These are phyloP conservation scores for Rhodomyrtus psidioides DNA, from an alignment of 441 rosid genomes.

Conservation along the genomic window DNA sequence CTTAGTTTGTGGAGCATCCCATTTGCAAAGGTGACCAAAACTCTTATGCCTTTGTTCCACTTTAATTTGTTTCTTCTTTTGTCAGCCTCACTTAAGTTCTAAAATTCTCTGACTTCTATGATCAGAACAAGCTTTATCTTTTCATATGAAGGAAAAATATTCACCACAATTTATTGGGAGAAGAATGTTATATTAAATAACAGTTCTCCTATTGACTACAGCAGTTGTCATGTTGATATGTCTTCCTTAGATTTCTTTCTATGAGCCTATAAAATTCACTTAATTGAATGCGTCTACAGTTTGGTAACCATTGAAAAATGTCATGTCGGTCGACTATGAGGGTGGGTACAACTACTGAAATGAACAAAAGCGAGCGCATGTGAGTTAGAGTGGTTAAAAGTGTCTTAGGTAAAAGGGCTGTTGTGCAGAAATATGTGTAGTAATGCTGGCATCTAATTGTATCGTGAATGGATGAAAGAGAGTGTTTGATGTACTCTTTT, in stretches of 20 bases:
- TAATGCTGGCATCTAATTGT: neutral
- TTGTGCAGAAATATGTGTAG: neutral
- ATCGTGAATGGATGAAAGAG: neutral
- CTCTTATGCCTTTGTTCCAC: neutral
- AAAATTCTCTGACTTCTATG: neutral
- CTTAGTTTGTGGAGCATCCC: constrained; percentile 86
- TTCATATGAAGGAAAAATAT: neutral
- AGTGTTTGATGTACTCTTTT: neutral
- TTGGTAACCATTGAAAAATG: neutral
- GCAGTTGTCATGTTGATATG: neutral
- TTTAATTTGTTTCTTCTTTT: neutral
- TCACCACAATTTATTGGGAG: neutral
- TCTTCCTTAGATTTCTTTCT: neutral
- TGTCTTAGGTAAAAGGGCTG: neutral
- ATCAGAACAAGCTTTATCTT: neutral
- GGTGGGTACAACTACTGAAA: neutral
- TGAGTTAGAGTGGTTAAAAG: neutral
- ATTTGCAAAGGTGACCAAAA: constrained; percentile 70
- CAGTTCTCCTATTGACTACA: neutral
- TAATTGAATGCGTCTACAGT: neutral
- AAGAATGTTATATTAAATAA: neutral
- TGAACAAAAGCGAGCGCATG: neutral
- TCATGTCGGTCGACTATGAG: neutral
- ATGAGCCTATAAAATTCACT: neutral
- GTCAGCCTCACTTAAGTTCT: neutral